Conservation (phyloP, 2,329 filamentous ascomycete genomes). For the Rhinocladiella mackenziei region DNA sequence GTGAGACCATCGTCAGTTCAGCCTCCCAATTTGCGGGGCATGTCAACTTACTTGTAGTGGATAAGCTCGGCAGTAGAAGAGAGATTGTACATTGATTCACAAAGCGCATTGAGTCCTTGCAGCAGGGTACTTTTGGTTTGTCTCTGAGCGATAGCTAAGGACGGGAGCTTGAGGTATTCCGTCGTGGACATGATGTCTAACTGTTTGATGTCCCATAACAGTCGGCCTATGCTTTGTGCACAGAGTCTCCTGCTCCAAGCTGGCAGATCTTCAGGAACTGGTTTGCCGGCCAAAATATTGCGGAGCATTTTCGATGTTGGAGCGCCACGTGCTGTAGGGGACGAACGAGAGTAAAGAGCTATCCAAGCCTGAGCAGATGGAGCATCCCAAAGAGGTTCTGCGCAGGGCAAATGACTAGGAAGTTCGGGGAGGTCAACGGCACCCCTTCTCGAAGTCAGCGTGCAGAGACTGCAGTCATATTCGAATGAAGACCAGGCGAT, state of each 20-base stretch:
- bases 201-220: constrained; percentile 26
- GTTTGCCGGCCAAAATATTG: constrained; percentile 16
- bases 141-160: constrained; percentile 20
- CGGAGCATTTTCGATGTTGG: constrained; percentile 19
- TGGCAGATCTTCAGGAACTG: constrained; percentile 17
- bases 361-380: constrained; percentile 17
- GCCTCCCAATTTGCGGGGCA: not conserved
- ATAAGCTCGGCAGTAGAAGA: constrained; percentile 21
- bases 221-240: constrained; percentile 22
- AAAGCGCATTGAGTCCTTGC: constrained; percentile 19
- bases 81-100: constrained; percentile 18
- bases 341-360: constrained; percentile 14
- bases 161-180: constrained; percentile 19
- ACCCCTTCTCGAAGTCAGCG: constrained; percentile 18
- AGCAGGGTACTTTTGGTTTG: constrained; percentile 22
- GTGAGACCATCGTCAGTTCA: constrained; percentile 2
- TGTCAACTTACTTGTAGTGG: constrained; percentile 22
- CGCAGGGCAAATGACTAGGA: constrained; percentile 19
- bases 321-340: constrained; percentile 14
- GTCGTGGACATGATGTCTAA: constrained; percentile 21
- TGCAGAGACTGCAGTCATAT: constrained; percentile 24
- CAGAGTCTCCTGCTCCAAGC: constrained; percentile 24
- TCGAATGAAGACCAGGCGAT: constrained; percentile 24
- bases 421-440: constrained; percentile 22
- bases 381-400: constrained; percentile 22